phyloP scores from a whole-genome alignment of 495 filamentous ascomycete genomes.

The Mytilinidion resinicola region DNA sequence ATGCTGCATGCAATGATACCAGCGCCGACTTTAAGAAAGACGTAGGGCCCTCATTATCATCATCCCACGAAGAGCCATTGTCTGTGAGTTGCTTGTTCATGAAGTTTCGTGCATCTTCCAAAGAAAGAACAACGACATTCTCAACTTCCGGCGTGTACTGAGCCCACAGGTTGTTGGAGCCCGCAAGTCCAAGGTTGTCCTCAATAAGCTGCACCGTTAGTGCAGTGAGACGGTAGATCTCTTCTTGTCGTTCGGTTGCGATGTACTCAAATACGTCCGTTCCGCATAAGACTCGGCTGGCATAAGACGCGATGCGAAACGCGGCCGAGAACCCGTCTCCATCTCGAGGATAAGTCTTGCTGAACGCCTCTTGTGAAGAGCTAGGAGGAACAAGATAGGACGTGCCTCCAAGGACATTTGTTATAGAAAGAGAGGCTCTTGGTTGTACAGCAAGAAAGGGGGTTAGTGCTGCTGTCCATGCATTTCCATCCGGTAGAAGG shows the following conservation, averaged over 20 bases:
- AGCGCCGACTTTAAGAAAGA: conserved; percentile 20
- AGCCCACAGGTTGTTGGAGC: conserved; percentile 52
- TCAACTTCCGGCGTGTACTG: conserved; percentile 45
- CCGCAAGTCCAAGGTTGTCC: conserved; percentile 55
- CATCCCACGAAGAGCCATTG: conserved; percentile 8
- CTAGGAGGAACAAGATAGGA: conserved; percentile 55
- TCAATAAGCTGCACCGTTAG: conserved; percentile 53
- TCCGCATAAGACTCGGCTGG: conserved; percentile 46
- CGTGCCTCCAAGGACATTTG: conserved; percentile 61
- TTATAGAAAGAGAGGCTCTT: conserved; percentile 60
- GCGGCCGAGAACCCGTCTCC: conserved; percentile 60
- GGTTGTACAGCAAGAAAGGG: conserved; percentile 54
- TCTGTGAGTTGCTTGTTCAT: conserved; percentile 45
- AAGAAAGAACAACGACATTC: conserved; percentile 54
- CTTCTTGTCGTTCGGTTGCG: conserved; percentile 4
- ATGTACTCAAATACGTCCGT: conserved; percentile 16
- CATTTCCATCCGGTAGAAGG: conserved; percentile 43
- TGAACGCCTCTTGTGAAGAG: not conserved
- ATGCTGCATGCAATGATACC: conserved; percentile 15
- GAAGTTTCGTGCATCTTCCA: conserved; percentile 50
- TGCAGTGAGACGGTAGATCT: conserved; percentile 42
- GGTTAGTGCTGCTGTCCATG: conserved; percentile 50
- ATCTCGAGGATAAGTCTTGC: conserved; percentile 49
- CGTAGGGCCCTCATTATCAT: not conserved
- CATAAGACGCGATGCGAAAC: conserved; percentile 67